phyloP scores from a whole-genome alignment of 176 grass and related monocot species.

The Luzula sylvatica region DNA sequence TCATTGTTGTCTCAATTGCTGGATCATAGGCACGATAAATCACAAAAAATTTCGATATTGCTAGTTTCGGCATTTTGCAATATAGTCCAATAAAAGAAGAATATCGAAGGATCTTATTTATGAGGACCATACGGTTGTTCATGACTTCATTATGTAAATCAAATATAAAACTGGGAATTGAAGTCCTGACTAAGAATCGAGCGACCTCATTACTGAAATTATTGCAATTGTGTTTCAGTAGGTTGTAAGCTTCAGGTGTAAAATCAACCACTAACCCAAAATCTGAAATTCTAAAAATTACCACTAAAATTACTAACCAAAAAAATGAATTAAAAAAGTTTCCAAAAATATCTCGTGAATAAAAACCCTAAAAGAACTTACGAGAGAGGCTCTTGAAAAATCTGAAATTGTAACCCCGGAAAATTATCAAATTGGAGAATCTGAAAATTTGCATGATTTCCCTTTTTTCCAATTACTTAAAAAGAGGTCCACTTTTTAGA shows the following conservation, averaged over 20 bases:
- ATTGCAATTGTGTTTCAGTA: slow-evolving; percentile 89
- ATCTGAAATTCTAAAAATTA: too few species aligned
- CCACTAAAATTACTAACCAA: too few species aligned
- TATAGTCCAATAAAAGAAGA: neutral
- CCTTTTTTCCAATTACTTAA: too few species aligned
- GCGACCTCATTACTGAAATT: slow-evolving; percentile 86
- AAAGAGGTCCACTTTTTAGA: too few species aligned
- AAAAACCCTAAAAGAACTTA: too few species aligned
- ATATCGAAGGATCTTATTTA: slow-evolving; percentile 26
- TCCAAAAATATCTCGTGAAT: too few species aligned
- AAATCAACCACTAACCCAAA: too few species aligned
- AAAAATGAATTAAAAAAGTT: too few species aligned
- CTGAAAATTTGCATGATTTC: too few species aligned
- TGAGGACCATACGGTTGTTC: slow-evolving; percentile 65
- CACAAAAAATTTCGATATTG: neutral
- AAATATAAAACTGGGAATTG: slow-evolving; percentile 69
- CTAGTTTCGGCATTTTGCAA: neutral
- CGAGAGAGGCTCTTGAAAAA: too few species aligned
- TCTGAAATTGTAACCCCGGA: too few species aligned
- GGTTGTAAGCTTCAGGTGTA: slow-evolving; percentile 63
- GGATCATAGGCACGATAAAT: slow-evolving; percentile 53
- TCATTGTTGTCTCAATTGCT: slow-evolving; percentile 52
- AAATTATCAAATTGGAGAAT: too few species aligned
- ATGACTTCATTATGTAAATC: slow-evolving; percentile 68
- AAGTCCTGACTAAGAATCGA: slow-evolving; percentile 54